Evolutionary conservation across 495 filamentous ascomycete species (phyloP).

Genomic region (Aspergillus cristatus): DNA sequence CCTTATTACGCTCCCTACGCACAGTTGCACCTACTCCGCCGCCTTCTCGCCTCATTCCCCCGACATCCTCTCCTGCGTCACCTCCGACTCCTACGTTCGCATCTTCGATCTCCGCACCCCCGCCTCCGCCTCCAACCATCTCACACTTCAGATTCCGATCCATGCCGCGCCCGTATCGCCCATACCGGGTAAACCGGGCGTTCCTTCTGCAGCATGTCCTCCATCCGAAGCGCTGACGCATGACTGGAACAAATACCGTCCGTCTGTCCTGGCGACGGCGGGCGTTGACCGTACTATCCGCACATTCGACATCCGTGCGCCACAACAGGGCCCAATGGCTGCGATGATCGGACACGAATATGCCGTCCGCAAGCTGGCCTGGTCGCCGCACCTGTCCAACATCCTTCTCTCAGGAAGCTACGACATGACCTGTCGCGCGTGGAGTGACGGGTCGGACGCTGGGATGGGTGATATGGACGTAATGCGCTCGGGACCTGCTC

Average conservation of each 20-base stretch:
- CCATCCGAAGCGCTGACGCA: conserved; percentile 81
- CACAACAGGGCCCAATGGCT: conserved; percentile 57
- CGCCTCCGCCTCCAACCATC: conserved; percentile 70
- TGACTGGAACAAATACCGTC: conserved; percentile 97
- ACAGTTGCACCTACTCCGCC: conserved; percentile 84
- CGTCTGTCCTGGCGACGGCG: conserved; percentile 69
- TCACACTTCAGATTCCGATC: conserved; percentile 65
- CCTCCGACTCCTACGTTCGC: conserved; percentile 75
- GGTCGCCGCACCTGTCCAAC: conserved; percentile 86
- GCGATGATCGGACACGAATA: conserved; percentile 81
- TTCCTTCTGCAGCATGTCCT: conserved; percentile 24
- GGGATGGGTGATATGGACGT: conserved; percentile 39
- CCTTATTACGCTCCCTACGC: conserved; percentile 74
- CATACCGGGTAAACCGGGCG: conserved; percentile 25
- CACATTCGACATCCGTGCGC: conserved; percentile 77
- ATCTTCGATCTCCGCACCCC: conserved; percentile 87
- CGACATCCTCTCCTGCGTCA: conserved; percentile 68
- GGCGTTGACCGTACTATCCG: conserved; percentile 85
- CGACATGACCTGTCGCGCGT: conserved; percentile 93
- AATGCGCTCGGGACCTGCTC: conserved; percentile 29
- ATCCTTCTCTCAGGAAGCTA: conserved; percentile 83
- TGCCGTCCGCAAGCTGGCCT: conserved; percentile 72
- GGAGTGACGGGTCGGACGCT: conserved; percentile 61
- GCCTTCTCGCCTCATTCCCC: conserved; percentile 73
- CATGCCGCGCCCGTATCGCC: conserved; percentile 49